Evolutionary conservation across 352 stramenopile genomes (phyloP).

Genomic region (Phytophthora nicotianae): DNA sequence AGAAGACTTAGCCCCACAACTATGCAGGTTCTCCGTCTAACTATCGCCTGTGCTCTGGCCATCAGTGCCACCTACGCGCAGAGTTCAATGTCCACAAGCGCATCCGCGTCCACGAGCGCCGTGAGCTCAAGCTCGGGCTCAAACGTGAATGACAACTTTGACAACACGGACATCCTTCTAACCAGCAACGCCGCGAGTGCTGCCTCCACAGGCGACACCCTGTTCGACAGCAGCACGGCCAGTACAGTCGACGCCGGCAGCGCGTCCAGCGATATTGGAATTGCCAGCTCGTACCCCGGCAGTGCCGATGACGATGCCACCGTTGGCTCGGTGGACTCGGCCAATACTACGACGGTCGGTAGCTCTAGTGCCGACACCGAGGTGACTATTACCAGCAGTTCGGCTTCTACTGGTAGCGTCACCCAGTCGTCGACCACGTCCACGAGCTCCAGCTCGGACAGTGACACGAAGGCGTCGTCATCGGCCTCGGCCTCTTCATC

Average conservation of each 20-base stretch:
- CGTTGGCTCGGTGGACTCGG: constrained; percentile 42
- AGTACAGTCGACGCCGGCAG: constrained; percentile 10
- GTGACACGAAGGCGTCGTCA: constrained; percentile 10
- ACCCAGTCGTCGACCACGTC: constrained; percentile 13
- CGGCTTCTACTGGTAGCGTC: constrained; percentile 15
- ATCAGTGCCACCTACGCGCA: constrained; percentile 26
- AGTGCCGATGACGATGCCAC: constrained; percentile 25
- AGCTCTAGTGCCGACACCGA: constrained; percentile 21
- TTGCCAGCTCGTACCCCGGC: constrained; percentile 5
- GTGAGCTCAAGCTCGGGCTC: constrained; percentile 16
- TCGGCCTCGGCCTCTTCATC: constrained; percentile 23
- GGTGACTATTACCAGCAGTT: constrained; percentile 27
- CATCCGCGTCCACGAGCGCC: constrained; percentile 17
- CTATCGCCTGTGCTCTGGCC: constrained; percentile 24
- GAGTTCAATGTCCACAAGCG: constrained; percentile 7
- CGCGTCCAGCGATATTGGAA: constrained; percentile 4
- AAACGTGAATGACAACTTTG: constrained; percentile 6
- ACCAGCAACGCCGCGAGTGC: constrained; percentile 5
- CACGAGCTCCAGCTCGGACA: constrained; percentile 19
- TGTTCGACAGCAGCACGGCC: constrained; percentile 15
- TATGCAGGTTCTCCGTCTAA: constrained; percentile 34
- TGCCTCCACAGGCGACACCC: constrained; percentile 15
- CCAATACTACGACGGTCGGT: constrained; percentile 18
- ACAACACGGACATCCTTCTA: constrained; percentile 5
- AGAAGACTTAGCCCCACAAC: constrained; percentile 17